Evolutionary conservation across 495 filamentous ascomycete genomes (phyloP).

Genomic region (Xylaria venustula): DNA sequence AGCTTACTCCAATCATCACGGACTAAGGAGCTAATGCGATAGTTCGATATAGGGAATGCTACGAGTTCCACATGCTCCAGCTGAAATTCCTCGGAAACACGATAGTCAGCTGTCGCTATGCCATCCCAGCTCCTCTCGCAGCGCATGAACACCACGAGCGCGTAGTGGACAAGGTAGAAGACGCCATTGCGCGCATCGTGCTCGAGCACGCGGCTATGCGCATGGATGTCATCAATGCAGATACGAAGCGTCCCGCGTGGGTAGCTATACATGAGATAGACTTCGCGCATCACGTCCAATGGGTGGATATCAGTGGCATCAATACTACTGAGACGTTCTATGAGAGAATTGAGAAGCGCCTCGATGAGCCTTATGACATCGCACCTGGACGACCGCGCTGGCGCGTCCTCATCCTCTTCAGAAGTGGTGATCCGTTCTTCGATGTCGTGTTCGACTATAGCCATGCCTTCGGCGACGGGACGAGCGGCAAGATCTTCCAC

Average conservation of each 20-base stretch:
- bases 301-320: slow-evolving; percentile 1
- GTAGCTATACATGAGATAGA: slow-evolving; percentile 25
- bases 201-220: slow-evolving; percentile 28
- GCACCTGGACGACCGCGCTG: slow-evolving; percentile 28
- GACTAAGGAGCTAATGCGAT: slow-evolving; percentile 18
- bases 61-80: slow-evolving; percentile 25
- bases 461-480: slow-evolving; percentile 35
- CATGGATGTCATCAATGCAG: slow-evolving; percentile 30
- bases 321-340: slow-evolving; percentile 5
- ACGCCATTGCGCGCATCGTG: slow-evolving; percentile 32
- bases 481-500: slow-evolving; percentile 34
- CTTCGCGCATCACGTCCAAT: slow-evolving; percentile 30
- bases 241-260: slow-evolving; percentile 28
- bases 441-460: slow-evolving; percentile 35
- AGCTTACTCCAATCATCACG: background rate
- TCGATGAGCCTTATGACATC: slow-evolving; percentile 25
- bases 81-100: slow-evolving; percentile 34
- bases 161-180: slow-evolving; percentile 16
- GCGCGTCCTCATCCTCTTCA: slow-evolving; percentile 26
- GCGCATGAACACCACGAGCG: background rate
- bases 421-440: slow-evolving; percentile 1
- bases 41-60: slow-evolving; percentile 16
- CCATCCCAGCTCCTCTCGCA: slow-evolving; percentile 12
- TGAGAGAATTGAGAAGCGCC: slow-evolving; percentile 16
- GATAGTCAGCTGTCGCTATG: slow-evolving; percentile 33